phyloP scores from a whole-genome alignment of 2,329 filamentous ascomycete species.

The Basipetospora sp. region DNA sequence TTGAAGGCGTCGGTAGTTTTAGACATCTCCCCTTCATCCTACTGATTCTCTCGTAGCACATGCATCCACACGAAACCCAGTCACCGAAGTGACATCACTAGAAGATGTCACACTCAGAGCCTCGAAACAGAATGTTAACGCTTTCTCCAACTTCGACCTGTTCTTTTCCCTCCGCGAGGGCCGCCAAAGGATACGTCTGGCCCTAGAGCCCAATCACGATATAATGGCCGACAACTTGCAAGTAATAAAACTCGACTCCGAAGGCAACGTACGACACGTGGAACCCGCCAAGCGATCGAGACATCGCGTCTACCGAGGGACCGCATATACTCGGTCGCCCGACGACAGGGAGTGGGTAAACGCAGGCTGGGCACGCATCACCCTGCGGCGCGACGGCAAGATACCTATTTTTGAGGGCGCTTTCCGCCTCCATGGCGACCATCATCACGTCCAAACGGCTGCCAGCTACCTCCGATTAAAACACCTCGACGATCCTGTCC shows the following conservation, averaged over 20 bases:
- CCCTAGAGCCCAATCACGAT: slow-evolving; percentile 81
- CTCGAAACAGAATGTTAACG: slow-evolving; percentile 62
- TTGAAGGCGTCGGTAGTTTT: too few relatives aligned
- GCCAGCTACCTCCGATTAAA: slow-evolving; percentile 60
- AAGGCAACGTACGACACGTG: slow-evolving; percentile 53
- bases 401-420: slow-evolving; percentile 78
- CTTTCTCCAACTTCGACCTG: slow-evolving; percentile 71
- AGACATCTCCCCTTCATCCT: too few relatives aligned
- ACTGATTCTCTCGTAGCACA: slow-evolving; percentile 34
- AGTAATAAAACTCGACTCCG: slow-evolving; percentile 54
- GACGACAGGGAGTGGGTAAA: slow-evolving; percentile 55
- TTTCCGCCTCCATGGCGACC: slow-evolving; percentile 65
- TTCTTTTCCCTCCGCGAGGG: slow-evolving; percentile 59
- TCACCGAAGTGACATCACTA: slow-evolving; percentile 58
- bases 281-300: slow-evolving; percentile 57
- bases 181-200: slow-evolving; percentile 58
- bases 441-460: slow-evolving; percentile 73
- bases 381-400: slow-evolving; percentile 60
- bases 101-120: slow-evolving; percentile 66
- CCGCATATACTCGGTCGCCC: slow-evolving; percentile 52
- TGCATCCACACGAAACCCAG: slow-evolving; percentile 60
- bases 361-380: slow-evolving; percentile 76
- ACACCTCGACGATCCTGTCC: slow-evolving; percentile 51
- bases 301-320: slow-evolving; percentile 75
- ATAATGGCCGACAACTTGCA: slow-evolving; percentile 64